These are phyloP conservation scores for Westerdykella sp. DNA, from an alignment of 2,329 filamentous ascomycete genomes.

Conservation along the genomic window DNA sequence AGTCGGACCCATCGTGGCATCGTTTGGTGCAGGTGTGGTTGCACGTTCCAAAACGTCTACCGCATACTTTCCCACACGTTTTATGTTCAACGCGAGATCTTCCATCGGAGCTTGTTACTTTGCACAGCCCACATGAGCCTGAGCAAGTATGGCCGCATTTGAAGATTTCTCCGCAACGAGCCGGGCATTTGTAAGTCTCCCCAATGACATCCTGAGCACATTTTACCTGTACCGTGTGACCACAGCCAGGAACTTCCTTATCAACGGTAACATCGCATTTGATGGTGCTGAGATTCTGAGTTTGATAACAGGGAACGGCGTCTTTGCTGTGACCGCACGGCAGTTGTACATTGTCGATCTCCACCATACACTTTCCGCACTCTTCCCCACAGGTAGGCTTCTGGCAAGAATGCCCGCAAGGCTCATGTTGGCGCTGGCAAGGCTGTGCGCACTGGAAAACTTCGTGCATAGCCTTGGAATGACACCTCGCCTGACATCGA, in stretches of 20 bases:
- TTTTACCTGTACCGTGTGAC: conserved; percentile 46
- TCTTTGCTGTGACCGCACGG: conserved; percentile 24
- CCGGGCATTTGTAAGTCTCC: conserved; percentile 43
- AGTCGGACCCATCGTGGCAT: conserved; percentile 25
- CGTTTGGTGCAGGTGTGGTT: conserved; percentile 20
- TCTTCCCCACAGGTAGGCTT: conserved; percentile 22
- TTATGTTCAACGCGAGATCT: conserved; percentile 39
- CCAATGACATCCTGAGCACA: conserved; percentile 47
- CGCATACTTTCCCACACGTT: conserved; percentile 33
- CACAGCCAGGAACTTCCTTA: conserved; percentile 50
- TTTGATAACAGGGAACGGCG: conserved; percentile 11
- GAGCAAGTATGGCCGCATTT: conserved; percentile 55
- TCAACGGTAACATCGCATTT: conserved; percentile 45
- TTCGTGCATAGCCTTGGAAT: conserved; percentile 14
- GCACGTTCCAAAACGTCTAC: conserved; percentile 22
- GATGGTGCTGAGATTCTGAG: conserved; percentile 43
- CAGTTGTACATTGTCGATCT: conserved; percentile 16
- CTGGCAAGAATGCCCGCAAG: conserved; percentile 25
- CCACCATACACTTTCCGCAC: conserved; percentile 16
- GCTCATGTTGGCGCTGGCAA: conserved; percentile 19
- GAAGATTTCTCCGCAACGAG: conserved; percentile 43
- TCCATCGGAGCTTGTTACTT: conserved; percentile 35
- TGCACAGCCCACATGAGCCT: conserved; percentile 9
- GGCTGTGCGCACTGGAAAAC: conserved; percentile 12
- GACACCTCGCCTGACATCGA: conserved; percentile 22